These are phyloP conservation scores for Tetrapisispora iriomotensis DNA, from an alignment of 805 yeast genomes.

Conservation along the genomic window DNA sequence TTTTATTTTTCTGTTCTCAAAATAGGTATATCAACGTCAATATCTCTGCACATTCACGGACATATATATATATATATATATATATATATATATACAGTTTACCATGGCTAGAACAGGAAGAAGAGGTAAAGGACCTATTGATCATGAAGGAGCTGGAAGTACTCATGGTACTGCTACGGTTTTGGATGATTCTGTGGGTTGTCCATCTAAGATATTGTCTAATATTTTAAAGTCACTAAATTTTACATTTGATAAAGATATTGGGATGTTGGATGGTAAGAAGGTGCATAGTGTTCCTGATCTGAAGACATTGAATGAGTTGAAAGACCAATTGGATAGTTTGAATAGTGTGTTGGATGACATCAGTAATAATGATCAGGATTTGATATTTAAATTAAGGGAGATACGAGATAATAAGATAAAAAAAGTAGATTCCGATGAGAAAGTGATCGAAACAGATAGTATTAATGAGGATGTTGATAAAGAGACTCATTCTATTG, in stretches of 20 bases:
- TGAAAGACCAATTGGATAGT: slow-evolving; percentile 31
- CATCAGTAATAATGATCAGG: slow-evolving; percentile 11
- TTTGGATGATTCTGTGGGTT: too few relatives aligned
- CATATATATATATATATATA: too few relatives aligned
- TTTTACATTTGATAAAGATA: slow-evolving; percentile 46
- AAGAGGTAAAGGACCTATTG: slow-evolving; percentile 18
- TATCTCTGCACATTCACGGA: too few relatives aligned
- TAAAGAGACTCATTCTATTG: not conserved
- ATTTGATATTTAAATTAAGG: slow-evolving; percentile 11
- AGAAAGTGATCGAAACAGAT: not conserved
- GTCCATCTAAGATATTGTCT: slow-evolving; percentile 36
- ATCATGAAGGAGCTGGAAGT: not conserved
- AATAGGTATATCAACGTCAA: too few relatives aligned
- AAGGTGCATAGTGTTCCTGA: slow-evolving; percentile 35
- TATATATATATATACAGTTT: not conserved
- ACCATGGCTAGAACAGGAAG: slow-evolving; percentile 19
- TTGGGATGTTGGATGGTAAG: slow-evolving; percentile 56
- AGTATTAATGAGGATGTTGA: not conserved
- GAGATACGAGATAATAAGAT: slow-evolving; percentile 8
- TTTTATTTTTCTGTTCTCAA: too few relatives aligned
- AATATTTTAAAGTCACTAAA: slow-evolving; percentile 44
- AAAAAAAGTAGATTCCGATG: slow-evolving; percentile 1
- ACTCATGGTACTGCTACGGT: not conserved
- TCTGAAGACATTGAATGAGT: slow-evolving; percentile 34
- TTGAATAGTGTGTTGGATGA: slow-evolving; percentile 14